phyloP scores from a whole-genome alignment of 352 stramenopile genomes.

The Globisporangium solare region DNA sequence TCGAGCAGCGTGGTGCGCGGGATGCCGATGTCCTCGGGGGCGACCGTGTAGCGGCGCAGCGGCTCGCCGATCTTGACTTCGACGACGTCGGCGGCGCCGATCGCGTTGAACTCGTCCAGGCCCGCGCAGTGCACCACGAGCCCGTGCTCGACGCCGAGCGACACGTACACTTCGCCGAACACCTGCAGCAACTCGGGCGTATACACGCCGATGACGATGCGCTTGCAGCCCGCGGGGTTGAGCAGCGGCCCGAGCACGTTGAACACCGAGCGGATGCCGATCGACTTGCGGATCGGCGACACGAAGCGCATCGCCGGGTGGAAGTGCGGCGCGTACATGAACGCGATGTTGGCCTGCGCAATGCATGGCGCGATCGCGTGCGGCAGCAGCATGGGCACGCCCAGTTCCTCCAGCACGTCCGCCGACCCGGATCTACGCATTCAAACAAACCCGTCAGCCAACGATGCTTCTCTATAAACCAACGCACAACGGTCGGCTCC shows the following conservation, averaged over 20 bases:
- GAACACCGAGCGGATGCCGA: conserved; percentile 96
- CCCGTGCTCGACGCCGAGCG: conserved; percentile 95
- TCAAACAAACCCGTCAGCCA: too few relatives aligned
- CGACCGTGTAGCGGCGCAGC: conserved; percentile 41
- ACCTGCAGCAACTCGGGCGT: conserved; percentile 88
- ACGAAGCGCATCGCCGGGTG: conserved; percentile 96
- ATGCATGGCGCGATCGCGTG: conserved; percentile 91
- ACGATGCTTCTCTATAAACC: too few relatives aligned
- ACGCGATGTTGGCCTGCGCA: conserved; percentile 90
- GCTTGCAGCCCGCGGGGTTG: conserved; percentile 94
- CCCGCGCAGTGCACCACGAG: conserved; percentile 97
- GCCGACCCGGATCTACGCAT: conserved; percentile 91
- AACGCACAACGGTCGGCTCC: not conserved
- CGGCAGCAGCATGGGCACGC: conserved; percentile 93
- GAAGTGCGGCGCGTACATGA: conserved; percentile 98
- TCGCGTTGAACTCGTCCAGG: conserved; percentile 98
- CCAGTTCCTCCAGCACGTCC: conserved; percentile 96
- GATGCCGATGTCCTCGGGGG: conserved; percentile 81
- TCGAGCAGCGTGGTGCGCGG: conserved; percentile 90
- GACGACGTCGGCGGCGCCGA: conserved; percentile 86
- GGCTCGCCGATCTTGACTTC: conserved; percentile 56
- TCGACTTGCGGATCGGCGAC: conserved; percentile 93
- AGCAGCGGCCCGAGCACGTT: conserved; percentile 98
- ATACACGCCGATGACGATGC: conserved; percentile 98
- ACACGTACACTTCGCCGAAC: conserved; percentile 79